phyloP scores from a whole-genome alignment of 2,329 filamentous ascomycete genomes.

The Epicoccum nigrum region DNA sequence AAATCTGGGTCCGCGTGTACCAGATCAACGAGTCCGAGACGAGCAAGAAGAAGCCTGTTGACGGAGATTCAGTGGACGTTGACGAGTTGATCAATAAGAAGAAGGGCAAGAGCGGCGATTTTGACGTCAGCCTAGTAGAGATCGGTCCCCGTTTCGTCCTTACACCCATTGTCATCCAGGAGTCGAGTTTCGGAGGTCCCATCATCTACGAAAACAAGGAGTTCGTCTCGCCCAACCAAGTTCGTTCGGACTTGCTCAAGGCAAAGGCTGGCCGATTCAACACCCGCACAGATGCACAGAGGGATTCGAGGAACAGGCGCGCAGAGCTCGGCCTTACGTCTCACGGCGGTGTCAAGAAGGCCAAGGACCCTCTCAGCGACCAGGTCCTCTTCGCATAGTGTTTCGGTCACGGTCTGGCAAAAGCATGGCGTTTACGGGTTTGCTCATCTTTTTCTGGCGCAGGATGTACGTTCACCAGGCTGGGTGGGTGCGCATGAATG shows the following conservation, averaged over 20 bases:
- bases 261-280: constrained; percentile 80
- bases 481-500: constrained; percentile 3
- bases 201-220: constrained; percentile 99
- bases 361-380: constrained; percentile 75
- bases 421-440: constrained; percentile 28
- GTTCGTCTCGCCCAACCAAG: constrained; percentile 95
- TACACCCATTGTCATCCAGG: constrained; percentile 92
- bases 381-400: constrained; percentile 74
- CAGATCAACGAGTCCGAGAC: constrained; percentile 85
- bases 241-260: constrained; percentile 79
- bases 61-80: constrained; percentile 49
- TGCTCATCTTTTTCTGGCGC: constrained; percentile 16
- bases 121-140: constrained; percentile 83
- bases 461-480: constrained; percentile 10
- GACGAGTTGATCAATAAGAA: constrained; percentile 45
- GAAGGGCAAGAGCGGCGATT: constrained; percentile 62
- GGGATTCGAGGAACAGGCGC: constrained; percentile 76
- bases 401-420: constrained; percentile 15
- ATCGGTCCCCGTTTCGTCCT: constrained; percentile 93
- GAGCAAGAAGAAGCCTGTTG: constrained; percentile 51
- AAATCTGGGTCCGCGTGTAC: constrained; percentile 95
- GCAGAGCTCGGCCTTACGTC: constrained; percentile 76
- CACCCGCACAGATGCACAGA: constrained; percentile 72
- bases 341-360: constrained; percentile 66
- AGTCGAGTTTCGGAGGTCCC: constrained; percentile 92